Evolutionary conservation across 345 rosid species (phyloP), one percentile per base, ranked within the genome.

Genomic region (Pistacia integerrima): DNA sequence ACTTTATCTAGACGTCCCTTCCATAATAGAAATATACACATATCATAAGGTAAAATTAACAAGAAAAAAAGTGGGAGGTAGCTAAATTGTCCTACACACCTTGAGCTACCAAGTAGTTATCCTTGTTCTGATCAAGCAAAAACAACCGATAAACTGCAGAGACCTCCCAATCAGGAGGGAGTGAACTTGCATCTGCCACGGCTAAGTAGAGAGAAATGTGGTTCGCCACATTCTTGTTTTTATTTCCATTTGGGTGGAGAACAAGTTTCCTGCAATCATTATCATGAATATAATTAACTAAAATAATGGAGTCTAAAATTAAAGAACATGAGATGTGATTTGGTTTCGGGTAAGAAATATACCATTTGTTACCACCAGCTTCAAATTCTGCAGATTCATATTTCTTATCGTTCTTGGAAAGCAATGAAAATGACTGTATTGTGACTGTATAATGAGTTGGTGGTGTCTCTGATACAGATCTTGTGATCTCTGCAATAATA

Each of bases 321-420:
- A 41, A 41, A 41, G 44, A 41, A 41, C 44, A 41, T 41, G 44
- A 4, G 44, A 25, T 18, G 18, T 25, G 49, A 64, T 12, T 11
- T 67, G 63, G 49, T 35, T 54, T 36, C 18, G 2, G 22, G 49
- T 30, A 56, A 20, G 54, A 74, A 46, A 25, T 25, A 58, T 80
- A 89, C 95, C 97, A 93, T 84, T 85, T 87, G 84, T 83, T 87
- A 74, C 95, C 95, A 62, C 89, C 85, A 20, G 95, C 95, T 82
- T 86, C 87, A 80, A 92, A 90, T 75, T 73, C 80, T 41, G 74
- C 86, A 2, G 94, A 84, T 84, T 91, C 97, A 59, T 89, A 91
- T 70, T 84, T 89, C 41, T 85, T 57, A 22, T 75, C 72, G 81
- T 77, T 79, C 76, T 86, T 86, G 38, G 80, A 12, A 44, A 88